phyloP scores from a whole-genome alignment of 768 basidiomycete genomes.

The Lactarius sp. region DNA sequence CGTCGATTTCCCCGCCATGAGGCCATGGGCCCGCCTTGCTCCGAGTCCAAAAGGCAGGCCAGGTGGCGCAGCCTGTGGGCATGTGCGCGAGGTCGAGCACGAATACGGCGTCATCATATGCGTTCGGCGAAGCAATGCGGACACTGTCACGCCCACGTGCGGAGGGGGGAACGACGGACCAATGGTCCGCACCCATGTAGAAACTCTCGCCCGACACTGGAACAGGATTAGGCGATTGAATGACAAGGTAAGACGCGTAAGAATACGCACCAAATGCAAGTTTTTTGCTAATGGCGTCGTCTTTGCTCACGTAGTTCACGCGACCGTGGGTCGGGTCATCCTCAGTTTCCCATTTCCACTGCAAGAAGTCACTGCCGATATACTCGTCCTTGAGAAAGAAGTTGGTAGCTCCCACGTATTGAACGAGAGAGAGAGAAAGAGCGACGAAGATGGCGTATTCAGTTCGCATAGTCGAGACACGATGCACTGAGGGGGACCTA shows the following conservation, averaged over 20 bases:
- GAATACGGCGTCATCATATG: slow-evolving; percentile 44
- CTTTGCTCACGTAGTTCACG: slow-evolving; percentile 51
- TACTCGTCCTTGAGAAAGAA: slow-evolving; percentile 18
- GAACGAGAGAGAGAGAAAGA: slow-evolving; percentile 4
- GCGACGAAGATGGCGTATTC: slow-evolving; percentile 27
- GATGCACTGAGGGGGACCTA: slow-evolving; percentile 21
- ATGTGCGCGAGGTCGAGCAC: slow-evolving; percentile 55
- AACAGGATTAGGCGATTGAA: background rate
- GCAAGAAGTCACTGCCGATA: slow-evolving; percentile 42
- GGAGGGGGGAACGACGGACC: slow-evolving; percentile 33
- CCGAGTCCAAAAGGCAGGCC: slow-evolving; percentile 63
- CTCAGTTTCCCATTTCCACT: slow-evolving; percentile 38
- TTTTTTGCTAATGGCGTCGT: slow-evolving; percentile 39
- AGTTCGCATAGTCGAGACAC: slow-evolving; percentile 33
- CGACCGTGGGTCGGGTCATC: slow-evolving; percentile 59
- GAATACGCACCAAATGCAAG: slow-evolving; percentile 42
- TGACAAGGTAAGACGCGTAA: background rate
- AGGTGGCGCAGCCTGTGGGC: slow-evolving; percentile 54
- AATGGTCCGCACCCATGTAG: slow-evolving; percentile 52
- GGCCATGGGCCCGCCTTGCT: slow-evolving; percentile 53
- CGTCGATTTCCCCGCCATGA: slow-evolving; percentile 52
- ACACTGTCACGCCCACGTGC: slow-evolving; percentile 53
- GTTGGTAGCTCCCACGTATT: background rate
- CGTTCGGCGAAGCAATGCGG: slow-evolving; percentile 44
- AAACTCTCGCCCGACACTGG: slow-evolving; percentile 41